These are phyloP conservation scores for Trichoderma aggressivum DNA, from an alignment of 2,329 filamentous ascomycete species.

Conservation along the genomic window DNA sequence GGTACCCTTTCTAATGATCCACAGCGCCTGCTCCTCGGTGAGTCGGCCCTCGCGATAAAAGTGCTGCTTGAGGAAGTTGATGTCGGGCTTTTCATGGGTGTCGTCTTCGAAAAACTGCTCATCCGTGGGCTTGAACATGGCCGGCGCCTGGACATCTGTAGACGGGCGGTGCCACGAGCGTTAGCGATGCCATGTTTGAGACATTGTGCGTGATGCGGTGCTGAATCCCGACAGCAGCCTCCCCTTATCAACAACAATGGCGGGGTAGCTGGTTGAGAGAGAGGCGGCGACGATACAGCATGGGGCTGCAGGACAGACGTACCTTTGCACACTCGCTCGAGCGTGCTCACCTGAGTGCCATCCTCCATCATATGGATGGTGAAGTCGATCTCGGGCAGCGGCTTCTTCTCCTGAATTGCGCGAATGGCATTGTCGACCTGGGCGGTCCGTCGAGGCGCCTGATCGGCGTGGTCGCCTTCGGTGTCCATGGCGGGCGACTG, in stretches of 20 bases:
- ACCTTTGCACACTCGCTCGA: conserved; percentile 99
- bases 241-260: conserved; percentile 12
- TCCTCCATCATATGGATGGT: conserved; percentile 98
- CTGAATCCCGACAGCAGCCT: background rate
- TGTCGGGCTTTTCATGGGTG: conserved; percentile 82
- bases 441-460: conserved; percentile 42
- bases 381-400: conserved; percentile 96
- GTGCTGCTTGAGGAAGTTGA: conserved; percentile 94
- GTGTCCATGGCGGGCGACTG: conserved; percentile 46
- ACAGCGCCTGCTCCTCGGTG: conserved; percentile 95
- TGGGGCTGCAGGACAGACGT: conserved; percentile 31
- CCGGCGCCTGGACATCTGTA: conserved; percentile 93
- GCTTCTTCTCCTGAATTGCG: conserved; percentile 92
- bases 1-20: conserved; percentile 85
- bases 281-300: background rate
- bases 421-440: conserved; percentile 87
- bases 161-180: conserved; percentile 11
- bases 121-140: conserved; percentile 86
- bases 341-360: conserved; percentile 88
- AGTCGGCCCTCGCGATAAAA: conserved; percentile 96
- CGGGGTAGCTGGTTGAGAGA: conserved; percentile 18
- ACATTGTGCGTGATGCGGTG: background rate
- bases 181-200: conserved; percentile 14
- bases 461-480: conserved; percentile 40
- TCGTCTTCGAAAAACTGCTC: conserved; percentile 91